Evolutionary conservation across 1,284 basidiomycete species (phyloP).

Genomic region (Trichosporon sp.): DNA sequence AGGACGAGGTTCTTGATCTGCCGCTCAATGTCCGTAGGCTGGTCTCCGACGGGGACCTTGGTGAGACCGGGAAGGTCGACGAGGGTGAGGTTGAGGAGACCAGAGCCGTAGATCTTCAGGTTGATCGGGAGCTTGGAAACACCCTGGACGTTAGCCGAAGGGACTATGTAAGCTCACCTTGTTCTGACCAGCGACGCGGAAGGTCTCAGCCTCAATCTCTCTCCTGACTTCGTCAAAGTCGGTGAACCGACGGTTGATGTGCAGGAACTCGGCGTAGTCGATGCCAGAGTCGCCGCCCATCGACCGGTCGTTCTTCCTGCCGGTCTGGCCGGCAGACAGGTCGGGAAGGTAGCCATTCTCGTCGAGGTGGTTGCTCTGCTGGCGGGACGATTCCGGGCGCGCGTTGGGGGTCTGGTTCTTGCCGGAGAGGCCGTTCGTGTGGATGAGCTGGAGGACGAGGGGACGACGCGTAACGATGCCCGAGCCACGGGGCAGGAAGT

Average conservation of each 20-base stretch:
- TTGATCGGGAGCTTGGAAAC: conserved; percentile 94
- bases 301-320: conserved; percentile 30
- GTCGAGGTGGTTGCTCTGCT: conserved; percentile 15
- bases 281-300: conserved; percentile 57
- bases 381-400: conserved; percentile 2
- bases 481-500: conserved; percentile 81
- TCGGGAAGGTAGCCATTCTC: conserved; percentile 50
- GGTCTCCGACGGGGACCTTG: conserved; percentile 75
- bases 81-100: conserved; percentile 91
- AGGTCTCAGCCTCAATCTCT: conserved; percentile 98
- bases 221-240: conserved; percentile 91
- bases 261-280: conserved; percentile 96
- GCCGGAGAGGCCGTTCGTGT: conserved; percentile 64
- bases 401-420: not conserved
- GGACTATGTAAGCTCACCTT: conserved; percentile 60
- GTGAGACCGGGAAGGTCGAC: conserved; percentile 97
- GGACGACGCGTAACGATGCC: conserved; percentile 90
- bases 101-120: conserved; percentile 90
- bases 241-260: conserved; percentile 92
- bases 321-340: conserved; percentile 38
- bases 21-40: conserved; percentile 85
- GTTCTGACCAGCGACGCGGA: conserved; percentile 96
- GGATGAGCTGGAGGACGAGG: conserved; percentile 91
- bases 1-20: conserved; percentile 92
- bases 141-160: conserved; percentile 59